Evolutionary conservation across 2,329 filamentous ascomycete species (phyloP).

Genomic region (Epichloe elymi): DNA sequence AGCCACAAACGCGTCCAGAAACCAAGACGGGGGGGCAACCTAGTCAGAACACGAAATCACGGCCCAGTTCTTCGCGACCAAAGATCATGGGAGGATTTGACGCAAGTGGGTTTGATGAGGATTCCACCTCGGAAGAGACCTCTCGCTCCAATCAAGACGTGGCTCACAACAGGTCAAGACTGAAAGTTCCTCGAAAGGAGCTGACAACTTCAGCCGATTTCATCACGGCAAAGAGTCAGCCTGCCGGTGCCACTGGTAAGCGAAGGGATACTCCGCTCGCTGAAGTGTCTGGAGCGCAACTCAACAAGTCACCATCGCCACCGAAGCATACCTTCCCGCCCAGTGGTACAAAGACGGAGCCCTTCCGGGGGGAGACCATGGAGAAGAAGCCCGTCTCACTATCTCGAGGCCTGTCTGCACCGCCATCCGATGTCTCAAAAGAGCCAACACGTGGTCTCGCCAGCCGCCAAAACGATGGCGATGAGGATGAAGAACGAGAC

Average conservation of each 20-base stretch:
- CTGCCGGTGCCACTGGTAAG: slow-evolving; percentile 13
- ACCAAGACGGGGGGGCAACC: slow-evolving; percentile 5
- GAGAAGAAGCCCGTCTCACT: slow-evolving; percentile 4
- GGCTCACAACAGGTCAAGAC: not conserved
- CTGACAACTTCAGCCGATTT: slow-evolving; percentile 24
- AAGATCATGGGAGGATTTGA: slow-evolving; percentile 21
- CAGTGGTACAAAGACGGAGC: slow-evolving; percentile 26
- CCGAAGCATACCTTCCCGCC: slow-evolving; percentile 13
- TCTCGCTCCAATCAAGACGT: not conserved
- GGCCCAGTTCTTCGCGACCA: slow-evolving; percentile 7
- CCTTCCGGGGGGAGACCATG: slow-evolving; percentile 9
- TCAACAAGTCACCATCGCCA: slow-evolving; percentile 29
- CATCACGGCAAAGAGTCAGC: slow-evolving; percentile 28
- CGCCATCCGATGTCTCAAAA: slow-evolving; percentile 1
- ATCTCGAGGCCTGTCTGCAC: slow-evolving; percentile 5
- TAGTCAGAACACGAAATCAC: not conserved
- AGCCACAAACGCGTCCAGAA: not conserved
- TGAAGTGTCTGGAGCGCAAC: slow-evolving; percentile 25
- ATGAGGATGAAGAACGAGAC: slow-evolving; percentile 2
- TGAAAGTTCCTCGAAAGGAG: slow-evolving; percentile 9
- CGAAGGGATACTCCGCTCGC: slow-evolving; percentile 24
- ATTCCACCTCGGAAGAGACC: slow-evolving; percentile 13
- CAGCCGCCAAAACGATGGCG: not conserved
- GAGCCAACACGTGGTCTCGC: not conserved
- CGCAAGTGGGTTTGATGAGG: slow-evolving; percentile 25